These are phyloP conservation scores for Suillus lakei DNA, from an alignment of 768 basidiomycete species.

Conservation along the genomic window DNA sequence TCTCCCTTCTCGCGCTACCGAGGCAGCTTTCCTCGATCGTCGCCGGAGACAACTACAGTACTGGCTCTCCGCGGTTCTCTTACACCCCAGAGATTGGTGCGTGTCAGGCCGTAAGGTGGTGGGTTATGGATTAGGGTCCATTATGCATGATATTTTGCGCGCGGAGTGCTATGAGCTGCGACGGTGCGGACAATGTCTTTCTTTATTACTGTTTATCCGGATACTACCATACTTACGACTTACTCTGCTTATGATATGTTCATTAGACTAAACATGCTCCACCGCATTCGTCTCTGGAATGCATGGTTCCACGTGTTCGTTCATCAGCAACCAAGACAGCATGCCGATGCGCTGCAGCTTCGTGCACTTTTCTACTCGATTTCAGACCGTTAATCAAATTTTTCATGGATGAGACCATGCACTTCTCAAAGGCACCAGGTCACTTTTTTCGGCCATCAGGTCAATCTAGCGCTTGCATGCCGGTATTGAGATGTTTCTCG, in stretches of 20 bases:
- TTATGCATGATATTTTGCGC: background rate
- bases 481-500: background rate
- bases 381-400: background rate
- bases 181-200: background rate
- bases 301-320: background rate
- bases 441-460: background rate
- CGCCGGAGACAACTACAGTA: slow-evolving; percentile 63
- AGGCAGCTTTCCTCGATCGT: slow-evolving; percentile 67
- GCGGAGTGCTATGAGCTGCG: background rate
- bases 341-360: background rate
- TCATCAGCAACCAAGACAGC: background rate
- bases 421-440: too few relatives aligned
- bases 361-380: background rate
- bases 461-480: background rate
- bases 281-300: too few relatives aligned
- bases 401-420: background rate
- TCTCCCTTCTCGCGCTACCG: slow-evolving; percentile 69
- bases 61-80: slow-evolving; percentile 66
- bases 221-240: background rate
- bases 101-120: slow-evolving; percentile 58
- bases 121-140: slow-evolving; percentile 54
- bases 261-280: background rate
- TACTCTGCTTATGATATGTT: background rate
- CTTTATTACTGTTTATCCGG: slow-evolving; percentile 1
- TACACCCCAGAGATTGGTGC: slow-evolving; percentile 77